Percentiles rank a stretch among this genome's conserved stretches.
These are phyloP conservation scores for Picocystis sp. DNA, from an alignment of 163 green algal species.

Conservation along the genomic window DNA sequence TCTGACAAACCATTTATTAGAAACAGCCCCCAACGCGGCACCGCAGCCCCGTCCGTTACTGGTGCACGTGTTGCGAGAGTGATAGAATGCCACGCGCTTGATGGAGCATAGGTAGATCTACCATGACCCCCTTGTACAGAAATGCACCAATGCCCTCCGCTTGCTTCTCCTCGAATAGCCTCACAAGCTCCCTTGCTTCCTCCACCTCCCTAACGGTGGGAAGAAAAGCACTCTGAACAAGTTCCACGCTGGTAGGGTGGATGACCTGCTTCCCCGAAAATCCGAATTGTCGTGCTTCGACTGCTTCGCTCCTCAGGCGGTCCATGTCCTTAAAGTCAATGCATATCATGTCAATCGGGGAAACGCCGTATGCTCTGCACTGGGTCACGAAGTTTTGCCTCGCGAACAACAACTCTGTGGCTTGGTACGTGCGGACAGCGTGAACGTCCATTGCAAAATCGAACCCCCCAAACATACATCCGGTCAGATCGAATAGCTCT, in stretches of 20 bases:
- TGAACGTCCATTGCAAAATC: slow-evolving; percentile 13
- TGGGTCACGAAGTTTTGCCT: slow-evolving; percentile 8
- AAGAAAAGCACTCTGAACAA: slow-evolving; percentile 12
- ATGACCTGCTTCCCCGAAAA: slow-evolving; percentile 18
- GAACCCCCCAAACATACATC: slow-evolving; percentile 14
- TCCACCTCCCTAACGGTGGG: slow-evolving; percentile 5
- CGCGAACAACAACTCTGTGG: slow-evolving; percentile 9
- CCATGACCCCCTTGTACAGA: slow-evolving; percentile 15
- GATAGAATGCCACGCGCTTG: slow-evolving; percentile 15
- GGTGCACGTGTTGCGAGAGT: slow-evolving; percentile 1
- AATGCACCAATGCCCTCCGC: slow-evolving; percentile 9
- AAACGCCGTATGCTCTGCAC: slow-evolving; percentile 9
- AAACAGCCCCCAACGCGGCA: too few relatives aligned
- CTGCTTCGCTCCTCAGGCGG: slow-evolving; percentile 6
- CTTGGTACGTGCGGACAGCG: slow-evolving; percentile 6
- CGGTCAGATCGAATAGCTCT: slow-evolving; percentile 9
- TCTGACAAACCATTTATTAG: too few relatives aligned
- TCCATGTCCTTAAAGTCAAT: not conserved
- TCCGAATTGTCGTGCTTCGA: slow-evolving; percentile 6
- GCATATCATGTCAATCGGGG: slow-evolving; percentile 18
- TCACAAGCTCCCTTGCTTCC: slow-evolving; percentile 6
- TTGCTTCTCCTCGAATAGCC: slow-evolving; percentile 10
- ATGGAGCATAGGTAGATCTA: slow-evolving; percentile 15
- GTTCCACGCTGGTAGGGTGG: slow-evolving; percentile 10
- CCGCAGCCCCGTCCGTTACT: too few relatives aligned